phyloP scores from a whole-genome alignment of 495 filamentous ascomycete species.

The Corynascus novoguineensis region DNA sequence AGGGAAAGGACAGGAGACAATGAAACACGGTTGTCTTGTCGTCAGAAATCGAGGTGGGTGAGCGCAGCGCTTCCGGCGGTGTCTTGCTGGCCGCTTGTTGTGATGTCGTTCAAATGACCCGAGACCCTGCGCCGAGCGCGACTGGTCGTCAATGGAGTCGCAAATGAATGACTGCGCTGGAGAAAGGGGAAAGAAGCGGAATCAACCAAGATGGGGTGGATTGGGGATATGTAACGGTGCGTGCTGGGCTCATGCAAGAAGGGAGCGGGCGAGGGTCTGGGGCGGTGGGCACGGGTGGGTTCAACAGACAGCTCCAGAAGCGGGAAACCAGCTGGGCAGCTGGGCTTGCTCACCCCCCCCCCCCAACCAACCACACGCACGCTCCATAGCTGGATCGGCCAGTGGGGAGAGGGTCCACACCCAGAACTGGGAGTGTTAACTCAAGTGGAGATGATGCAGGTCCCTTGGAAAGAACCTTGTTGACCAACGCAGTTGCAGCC shows the following conservation, averaged over 20 bases:
- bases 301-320: not conserved
- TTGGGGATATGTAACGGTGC: constrained; percentile 25
- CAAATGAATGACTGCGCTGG: constrained; percentile 35
- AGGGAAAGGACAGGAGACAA: constrained; percentile 2
- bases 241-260: constrained; percentile 10
- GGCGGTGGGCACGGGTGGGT: constrained; percentile 3
- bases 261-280: constrained; percentile 4
- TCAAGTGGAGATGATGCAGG: constrained; percentile 19
- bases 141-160: constrained; percentile 27
- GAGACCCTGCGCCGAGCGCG: constrained; percentile 31
- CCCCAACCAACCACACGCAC: constrained; percentile 13
- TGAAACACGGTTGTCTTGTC: constrained; percentile 16
- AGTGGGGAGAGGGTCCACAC: constrained; percentile 23
- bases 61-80: constrained; percentile 13
- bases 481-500: not conserved
- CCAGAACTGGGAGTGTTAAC: constrained; percentile 2
- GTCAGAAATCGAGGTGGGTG: constrained; percentile 1
- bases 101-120: constrained; percentile 14
- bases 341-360: constrained; percentile 12
- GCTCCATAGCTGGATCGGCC: constrained; percentile 7
- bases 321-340: not conserved
- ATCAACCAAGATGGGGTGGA: constrained; percentile 22
- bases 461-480: constrained; percentile 9
- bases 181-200: constrained; percentile 22
- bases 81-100: constrained; percentile 8